Percentiles rank a stretch among this genome's conserved stretches.
These are phyloP conservation scores for Colletotrichum limetticola DNA, from an alignment of 2,329 filamentous ascomycete genomes.

Conservation along the genomic window DNA sequence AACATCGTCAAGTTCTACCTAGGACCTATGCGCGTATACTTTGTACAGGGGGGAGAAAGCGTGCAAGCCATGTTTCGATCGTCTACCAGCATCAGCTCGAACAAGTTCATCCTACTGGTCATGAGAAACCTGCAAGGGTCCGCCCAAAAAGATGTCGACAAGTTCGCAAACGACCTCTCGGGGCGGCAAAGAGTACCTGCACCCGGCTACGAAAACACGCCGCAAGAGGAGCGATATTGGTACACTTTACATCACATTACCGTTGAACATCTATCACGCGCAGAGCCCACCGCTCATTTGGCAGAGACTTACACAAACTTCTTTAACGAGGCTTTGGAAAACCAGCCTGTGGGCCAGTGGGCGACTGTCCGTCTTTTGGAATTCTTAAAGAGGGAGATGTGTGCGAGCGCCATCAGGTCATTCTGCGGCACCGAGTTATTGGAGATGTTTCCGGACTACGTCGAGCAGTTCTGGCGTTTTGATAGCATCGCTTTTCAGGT, in stretches of 20 bases:
- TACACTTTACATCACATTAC: constrained; percentile 33
- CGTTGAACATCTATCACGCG: constrained; percentile 30
- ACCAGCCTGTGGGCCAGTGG: constrained; percentile 36
- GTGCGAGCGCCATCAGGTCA: constrained; percentile 35
- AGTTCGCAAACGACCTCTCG: constrained; percentile 33
- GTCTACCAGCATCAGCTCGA: constrained; percentile 33
- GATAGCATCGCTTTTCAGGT: constrained; percentile 38
- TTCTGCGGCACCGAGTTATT: constrained; percentile 40
- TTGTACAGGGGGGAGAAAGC: constrained; percentile 30
- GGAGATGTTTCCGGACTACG: constrained; percentile 39
- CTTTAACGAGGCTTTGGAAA: constrained; percentile 31
- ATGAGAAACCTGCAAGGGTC: constrained; percentile 21
- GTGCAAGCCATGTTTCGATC: constrained; percentile 36
- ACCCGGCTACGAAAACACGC: constrained; percentile 33
- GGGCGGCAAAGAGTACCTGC: constrained; percentile 34
- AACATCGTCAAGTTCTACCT: constrained; percentile 32
- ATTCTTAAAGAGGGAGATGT: constrained; percentile 38
- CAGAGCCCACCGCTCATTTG: constrained; percentile 19
- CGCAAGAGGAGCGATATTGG: constrained; percentile 39
- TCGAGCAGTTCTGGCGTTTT: constrained; percentile 41
- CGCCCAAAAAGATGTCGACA: constrained; percentile 29
- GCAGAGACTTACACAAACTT: constrained; percentile 28
- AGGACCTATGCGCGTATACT: constrained; percentile 30
- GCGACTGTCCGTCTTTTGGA: constrained; percentile 34
- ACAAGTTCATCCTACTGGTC: constrained; percentile 36